Evolutionary conservation across 352 stramenopile genomes (phyloP), one percentile per base, ranked within the genome.

Genomic region (Globisporangium parvum): DNA sequence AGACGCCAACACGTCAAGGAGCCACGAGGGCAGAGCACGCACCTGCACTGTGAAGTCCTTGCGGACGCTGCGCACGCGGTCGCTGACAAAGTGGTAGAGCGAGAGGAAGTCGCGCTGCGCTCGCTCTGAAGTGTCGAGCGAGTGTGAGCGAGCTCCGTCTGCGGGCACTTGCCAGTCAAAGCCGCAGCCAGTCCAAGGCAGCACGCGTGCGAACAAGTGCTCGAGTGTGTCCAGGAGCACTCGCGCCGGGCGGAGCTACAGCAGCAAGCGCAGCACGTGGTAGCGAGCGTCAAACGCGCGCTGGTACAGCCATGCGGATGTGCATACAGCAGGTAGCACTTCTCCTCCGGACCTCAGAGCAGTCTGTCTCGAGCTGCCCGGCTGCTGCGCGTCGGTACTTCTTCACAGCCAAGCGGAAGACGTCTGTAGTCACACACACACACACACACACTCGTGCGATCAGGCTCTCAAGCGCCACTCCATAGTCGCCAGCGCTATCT

Each of bases 21-120:
- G 31, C 10, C 12, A 1, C 3, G 31, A 37, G 31, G 31, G 10
- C 6, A 37, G 31, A 37, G 31, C 31, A 21, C 48, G 9, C 63
- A 85, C 76, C 72, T 90, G 80, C 6, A 91, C 55, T 5, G 72
- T 84, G 47, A 87, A 83, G 65, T 91, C 80, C 53, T 91, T 77
- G 39, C 80, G 76, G 14, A 91, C 71, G 37, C 76, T 84, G 14
- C 80, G 80, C 24, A 88, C 35, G n/a, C 80, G 74, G 60, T 91
- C 80, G 46, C 66, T 80, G 1, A 91, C 20, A 54, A 88, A 91
- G 55, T 91, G 72, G 53, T 91, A 91, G 21, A 87, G 51, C 15
- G 70, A 58, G 26, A 91, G 40, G 55, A 91, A 91, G 31, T 55
- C 47, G 26, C 37, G 37, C 28, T 53, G 40, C 50, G 54, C 51